Evolutionary conservation across 495 filamentous ascomycete species (phyloP), one percentile per base, ranked within the genome.

Genomic region (Xylaria palmicola): DNA sequence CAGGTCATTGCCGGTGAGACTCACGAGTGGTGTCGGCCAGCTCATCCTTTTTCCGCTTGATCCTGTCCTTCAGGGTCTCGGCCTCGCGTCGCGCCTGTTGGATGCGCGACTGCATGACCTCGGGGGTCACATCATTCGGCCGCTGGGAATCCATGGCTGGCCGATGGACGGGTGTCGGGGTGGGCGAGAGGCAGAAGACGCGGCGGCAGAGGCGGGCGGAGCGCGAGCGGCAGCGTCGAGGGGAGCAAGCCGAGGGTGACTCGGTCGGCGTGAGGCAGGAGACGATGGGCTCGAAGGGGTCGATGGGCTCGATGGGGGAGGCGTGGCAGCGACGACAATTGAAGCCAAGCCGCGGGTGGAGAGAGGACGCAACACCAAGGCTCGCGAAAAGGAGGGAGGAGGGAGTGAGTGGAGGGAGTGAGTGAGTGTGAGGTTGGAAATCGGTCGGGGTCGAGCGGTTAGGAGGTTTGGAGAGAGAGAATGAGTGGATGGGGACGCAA

Each of bases 21-120:
- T 86, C 84, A 98, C 94, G 87, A 68, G 93, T 93, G 63, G 92
- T 93, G 77, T 98, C 94, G 70, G 93, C 95, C 65, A 98, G 83
- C 77, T 98, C 94, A 85, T 98, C 94, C 88, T 97, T 98, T 85
- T 94, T 94, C 79, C 92, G 86, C 88, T 95, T 98, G 84, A 98
- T 98, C 79, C 90, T 88, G 75, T 98, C 94, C 84, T 98, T 98
- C 64, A 98, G 80, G 39, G 89, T 92, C 82, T 98, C 94, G 64
- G 94, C 94, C 83, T 98, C 94, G 81, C 94, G 91, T 80, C 94
- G 86, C 71, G 94, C 94, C 65, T 93, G 89, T 73, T 95, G 92
- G 73, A 98, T 98, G 81, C 90, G 91, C 72, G 79, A 76, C 74
- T 85, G 82, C 82, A 85, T 85, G 67, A 79, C 79, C 76, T 85